These are phyloP conservation scores for Dendrocalamus latiflorus DNA, from an alignment of 202 grass and related monocot species.

Conservation along the genomic window DNA sequence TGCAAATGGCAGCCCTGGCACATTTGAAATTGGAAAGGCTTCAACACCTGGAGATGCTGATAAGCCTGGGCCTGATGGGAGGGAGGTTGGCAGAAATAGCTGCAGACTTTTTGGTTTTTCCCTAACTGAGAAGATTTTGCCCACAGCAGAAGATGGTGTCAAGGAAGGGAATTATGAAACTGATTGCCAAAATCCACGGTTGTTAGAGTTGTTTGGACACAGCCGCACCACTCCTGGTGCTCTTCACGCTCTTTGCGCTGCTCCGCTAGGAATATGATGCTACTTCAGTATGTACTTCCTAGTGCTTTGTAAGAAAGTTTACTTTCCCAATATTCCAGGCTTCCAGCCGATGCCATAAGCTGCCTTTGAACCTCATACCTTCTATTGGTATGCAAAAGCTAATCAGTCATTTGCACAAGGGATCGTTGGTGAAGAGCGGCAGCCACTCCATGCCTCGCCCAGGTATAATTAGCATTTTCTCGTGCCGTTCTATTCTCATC, in stretches of 20 bases:
- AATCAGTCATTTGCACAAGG: background rate
- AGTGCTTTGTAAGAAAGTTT: conserved; percentile 1
- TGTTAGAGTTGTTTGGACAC: conserved; percentile 62
- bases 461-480: background rate
- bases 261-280: conserved; percentile 64
- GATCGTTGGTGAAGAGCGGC: background rate
- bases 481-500: background rate
- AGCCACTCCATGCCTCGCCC: background rate
- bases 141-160: conserved; percentile 41
- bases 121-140: conserved; percentile 61
- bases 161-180: conserved; percentile 45
- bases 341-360: background rate
- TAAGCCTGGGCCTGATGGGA: conserved; percentile 30
- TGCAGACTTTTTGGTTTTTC: conserved; percentile 93
- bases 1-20: conserved; percentile 16
- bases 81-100: conserved; percentile 38
- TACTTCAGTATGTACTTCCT: conserved; percentile 19
- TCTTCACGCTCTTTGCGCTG: conserved; percentile 62
- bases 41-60: conserved; percentile 23
- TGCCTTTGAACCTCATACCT: conserved; percentile 16
- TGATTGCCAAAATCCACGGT: conserved; percentile 44
- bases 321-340: background rate
- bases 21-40: conserved; percentile 13
- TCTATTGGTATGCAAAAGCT: conserved; percentile 14
- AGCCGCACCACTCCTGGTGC: conserved; percentile 39